Base-by-base conservation (phyloP, 2,329 filamentous ascomycete species). In the Aspergillus melleus region DNA sequence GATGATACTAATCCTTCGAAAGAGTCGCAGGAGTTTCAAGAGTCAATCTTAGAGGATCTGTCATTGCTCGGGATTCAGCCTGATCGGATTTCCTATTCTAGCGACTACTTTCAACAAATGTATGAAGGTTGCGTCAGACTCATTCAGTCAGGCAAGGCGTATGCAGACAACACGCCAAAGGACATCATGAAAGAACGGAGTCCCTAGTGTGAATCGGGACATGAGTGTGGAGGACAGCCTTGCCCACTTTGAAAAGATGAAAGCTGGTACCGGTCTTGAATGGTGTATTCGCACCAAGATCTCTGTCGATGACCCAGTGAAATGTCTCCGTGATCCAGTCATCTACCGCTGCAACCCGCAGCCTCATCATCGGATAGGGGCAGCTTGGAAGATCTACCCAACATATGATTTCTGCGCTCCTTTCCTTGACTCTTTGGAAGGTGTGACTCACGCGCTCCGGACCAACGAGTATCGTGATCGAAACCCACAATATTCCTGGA, bases 1-100 rank as follows among this genome's bases (percentile, higher is more conserved):
- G 95, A 99, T 74, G 95, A 99, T 73, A 99, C 95, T 57, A 99
- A 99, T 79, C 95, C 95, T 6, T 88, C 90, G 61, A 98, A 98
- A 76, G 95, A 99, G 83, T 97, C 96, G 81, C 88, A 94, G 75
- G 95, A 98, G 80, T 99, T 96, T 46, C 36, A 42, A 3, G 36
- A 42, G 5, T 42, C 36, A 14, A 42, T 42, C n/a, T 42, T 42
- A 42, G 90, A 96, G 80, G 95, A 99, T 76, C 85, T 97, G 54
- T 87, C 88, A 54, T 84, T 98, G 56, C 91, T 99, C 84, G 94
- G 93, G 30, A 90, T 99, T 77, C 90, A 90, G 78, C 91, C 93
- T 24, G 94, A 97, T 76, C 85, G 85, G 65, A 84, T 93, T 60
- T 91, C 91, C n/a, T 96, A 95, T 80, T 97, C 95, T 2, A 96